Evolutionary conservation across 1,139 yeast species (phyloP), one percentile per base, ranked within the genome.

Genomic region (Saccharomyces hybrid): DNA sequence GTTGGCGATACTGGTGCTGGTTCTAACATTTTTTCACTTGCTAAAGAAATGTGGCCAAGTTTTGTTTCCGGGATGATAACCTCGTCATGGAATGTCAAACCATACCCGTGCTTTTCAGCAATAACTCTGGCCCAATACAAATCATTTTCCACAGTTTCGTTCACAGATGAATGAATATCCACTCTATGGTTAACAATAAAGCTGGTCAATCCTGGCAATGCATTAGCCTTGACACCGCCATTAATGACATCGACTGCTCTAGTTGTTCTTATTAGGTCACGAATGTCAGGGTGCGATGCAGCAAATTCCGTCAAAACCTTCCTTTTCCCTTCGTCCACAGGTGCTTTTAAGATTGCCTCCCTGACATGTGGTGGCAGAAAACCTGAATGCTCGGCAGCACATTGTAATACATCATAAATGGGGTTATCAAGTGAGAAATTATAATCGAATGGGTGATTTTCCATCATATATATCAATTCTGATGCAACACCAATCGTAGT

Each of bases 161-260:
- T 62, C 13, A 77, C 76, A 26, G 76, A 62, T 41, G 79, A 77
- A 57, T 78, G 82, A 23, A 79, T 67, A 16, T 80, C 77, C 48
- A 82, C 76, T 63, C 88, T 73, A 60, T 80, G 83, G 63, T 82
- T 82, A 25, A 82, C 72, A 52, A 77, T 61, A 20, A 83, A 73
- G 4, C 75, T 72, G 5, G 80, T 85, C 58, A 74, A 76, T 64
- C 87, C 95, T 1, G 95, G 95, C 55, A 87, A 73, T 2, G 93
- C 91, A 64, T 86, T 85, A 0, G 81, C 74, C 64, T 83, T 84
- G 26, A 77, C 76, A 47, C 88, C 89, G 28, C 88, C 88, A n/a
- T 67, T 57, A 50, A 83, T 72, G 6, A 83, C 74, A 64, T 83
- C 87, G 41, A 78, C 73, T 0, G 88, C 85, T 63, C 82, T 85